Base-by-base conservation (phyloP, 257 asterid genomes). In the Jaltomata sinuosa region DNA sequence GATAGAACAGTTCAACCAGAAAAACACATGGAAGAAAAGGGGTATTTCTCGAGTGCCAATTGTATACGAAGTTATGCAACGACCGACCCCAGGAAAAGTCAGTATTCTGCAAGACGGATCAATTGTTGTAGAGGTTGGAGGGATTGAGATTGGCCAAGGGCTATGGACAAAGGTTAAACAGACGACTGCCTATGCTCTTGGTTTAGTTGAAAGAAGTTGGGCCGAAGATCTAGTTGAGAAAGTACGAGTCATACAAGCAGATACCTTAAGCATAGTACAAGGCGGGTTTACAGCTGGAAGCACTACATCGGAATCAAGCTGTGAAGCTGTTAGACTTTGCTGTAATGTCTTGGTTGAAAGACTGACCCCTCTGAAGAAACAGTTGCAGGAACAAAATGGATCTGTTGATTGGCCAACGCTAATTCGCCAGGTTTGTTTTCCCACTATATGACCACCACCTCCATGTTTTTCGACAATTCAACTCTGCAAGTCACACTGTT, bases 31-130 rank as follows among this genome's bases (percentile, higher is more conserved):
- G 97, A 78, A 50, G 49, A 94, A 94, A 86, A 89, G 93, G 83
- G 97, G 97, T 62, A 90, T 94, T 87, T 94, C 97, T n/a, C 85
- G 96, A 76, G 91, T 94, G 55, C 97, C 97, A 8, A 85, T 91
- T n/a, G 87, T 92, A 80, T 83, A 84, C 59, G 87, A 86, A 52
- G 87, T 90, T 32, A 0, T 1, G 8, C 82, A 89, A 27, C 89
- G 92, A 79, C 85, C 94, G 0, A 87, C 88, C 14, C 92, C 97
- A 0, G 97, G 94, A 55, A 92, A 89, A 89, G 97, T 94, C 50
- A 94, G 97, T 87, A 87, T 94, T 38, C 92, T 94, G 40, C 47
- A 85, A 76, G 97, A 94, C 81, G 97, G 97, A 16, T 89, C 93
- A 3, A 82, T 91, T n/a, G n/a, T n/a, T n/a, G n/a, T n/a, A n/a